Conservation (phyloP, 306 rosid genomes). For the Malus fusca region DNA sequence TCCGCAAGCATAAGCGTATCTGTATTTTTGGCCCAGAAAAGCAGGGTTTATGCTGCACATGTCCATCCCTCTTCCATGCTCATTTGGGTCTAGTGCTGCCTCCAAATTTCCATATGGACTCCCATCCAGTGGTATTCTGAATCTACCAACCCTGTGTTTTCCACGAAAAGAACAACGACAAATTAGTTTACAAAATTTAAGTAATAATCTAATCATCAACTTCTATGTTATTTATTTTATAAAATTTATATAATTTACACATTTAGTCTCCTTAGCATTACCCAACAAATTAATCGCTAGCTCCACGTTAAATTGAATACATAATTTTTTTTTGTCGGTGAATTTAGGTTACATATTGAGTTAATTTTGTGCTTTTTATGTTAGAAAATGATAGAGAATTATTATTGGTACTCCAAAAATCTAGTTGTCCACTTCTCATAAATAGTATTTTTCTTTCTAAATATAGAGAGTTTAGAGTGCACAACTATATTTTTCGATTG, state of each 20-base stretch:
- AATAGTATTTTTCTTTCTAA: too few relatives aligned
- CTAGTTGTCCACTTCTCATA: too few relatives aligned
- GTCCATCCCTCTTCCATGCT: slow-evolving; percentile 91
- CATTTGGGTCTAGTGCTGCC: slow-evolving; percentile 78
- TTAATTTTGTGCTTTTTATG: too few relatives aligned
- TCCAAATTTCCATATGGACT: slow-evolving; percentile 60
- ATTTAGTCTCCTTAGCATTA: too few relatives aligned
- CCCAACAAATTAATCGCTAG: background rate
- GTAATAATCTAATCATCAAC: too few relatives aligned
- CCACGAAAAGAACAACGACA: background rate
- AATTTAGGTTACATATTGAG: background rate
- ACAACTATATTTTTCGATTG: too few relatives aligned
- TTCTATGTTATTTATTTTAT: fast-evolving
- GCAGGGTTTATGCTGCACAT: slow-evolving; percentile 92
- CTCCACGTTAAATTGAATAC: background rate
- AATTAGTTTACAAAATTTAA: background rate
- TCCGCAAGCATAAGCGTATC: slow-evolving; percentile 94
- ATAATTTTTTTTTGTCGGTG: too few relatives aligned
- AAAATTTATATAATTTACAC: too few relatives aligned
- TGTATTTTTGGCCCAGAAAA: slow-evolving; percentile 59
- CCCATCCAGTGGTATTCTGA: slow-evolving; percentile 77
- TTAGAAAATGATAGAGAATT: background rate
- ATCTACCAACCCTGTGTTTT: slow-evolving; percentile 71
- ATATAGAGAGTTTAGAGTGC: too few relatives aligned
- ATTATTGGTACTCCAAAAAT: too few relatives aligned